phyloP scores from a whole-genome alignment of 1,284 basidiomycete genomes.

The Rhizoctonia solani region DNA sequence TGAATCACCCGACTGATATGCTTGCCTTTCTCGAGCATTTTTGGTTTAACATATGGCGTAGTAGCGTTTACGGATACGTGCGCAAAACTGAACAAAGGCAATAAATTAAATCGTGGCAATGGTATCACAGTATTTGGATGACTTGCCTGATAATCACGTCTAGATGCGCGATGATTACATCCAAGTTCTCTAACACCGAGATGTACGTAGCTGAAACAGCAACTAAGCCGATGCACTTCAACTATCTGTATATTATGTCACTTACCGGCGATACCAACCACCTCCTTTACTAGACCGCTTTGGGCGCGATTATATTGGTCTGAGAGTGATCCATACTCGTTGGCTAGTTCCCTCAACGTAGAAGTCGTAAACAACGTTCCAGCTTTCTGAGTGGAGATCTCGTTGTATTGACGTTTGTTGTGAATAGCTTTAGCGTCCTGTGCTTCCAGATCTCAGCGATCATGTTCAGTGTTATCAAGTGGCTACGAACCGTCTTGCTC shows the following conservation, averaged over 20 bases:
- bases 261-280: constrained; percentile 89
- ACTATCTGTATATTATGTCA: constrained; percentile 80
- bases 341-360: constrained; percentile 71
- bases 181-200: constrained; percentile 87
- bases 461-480: not conserved
- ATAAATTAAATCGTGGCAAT: too few species aligned
- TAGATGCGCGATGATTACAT: constrained; percentile 84
- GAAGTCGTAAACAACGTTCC: constrained; percentile 93
- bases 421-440: constrained; percentile 82
- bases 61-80: constrained; percentile 88
- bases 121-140: not conserved
- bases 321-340: constrained; percentile 72
- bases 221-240: constrained; percentile 90
- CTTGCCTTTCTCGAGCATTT: constrained; percentile 69
- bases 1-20: constrained; percentile 10
- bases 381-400: constrained; percentile 84
- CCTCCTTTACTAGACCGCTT: constrained; percentile 85
- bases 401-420: constrained; percentile 74
- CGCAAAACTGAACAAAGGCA: constrained; percentile 66
- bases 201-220: constrained; percentile 83
- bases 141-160: constrained; percentile 87
- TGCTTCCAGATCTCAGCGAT: constrained; percentile 4
- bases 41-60: constrained; percentile 85
- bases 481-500: constrained; percentile 76
- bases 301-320: constrained; percentile 78